Percentiles rank a stretch among this genome's conserved stretches.
These are phyloP conservation scores for Verbena officinalis DNA, from an alignment of 257 asterid genomes.

Conservation along the genomic window DNA sequence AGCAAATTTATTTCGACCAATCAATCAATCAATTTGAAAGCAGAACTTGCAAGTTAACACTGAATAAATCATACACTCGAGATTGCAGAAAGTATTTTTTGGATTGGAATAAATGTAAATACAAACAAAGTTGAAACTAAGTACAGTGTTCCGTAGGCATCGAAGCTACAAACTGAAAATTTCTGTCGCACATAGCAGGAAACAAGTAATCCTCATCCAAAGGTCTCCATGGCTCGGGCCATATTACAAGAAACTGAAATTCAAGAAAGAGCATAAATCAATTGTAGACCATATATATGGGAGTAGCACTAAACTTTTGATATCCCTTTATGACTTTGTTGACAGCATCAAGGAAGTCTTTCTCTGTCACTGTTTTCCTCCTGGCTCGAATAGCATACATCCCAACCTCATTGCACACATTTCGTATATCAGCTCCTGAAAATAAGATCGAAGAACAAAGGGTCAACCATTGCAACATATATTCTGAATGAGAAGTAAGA, in stretches of 20 bases:
- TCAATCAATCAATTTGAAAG: no score
- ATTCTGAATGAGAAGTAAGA: not conserved
- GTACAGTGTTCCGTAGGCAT: no score
- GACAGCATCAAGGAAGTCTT: conserved; percentile 74
- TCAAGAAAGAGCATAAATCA: conserved; percentile 23
- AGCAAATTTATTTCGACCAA: no score
- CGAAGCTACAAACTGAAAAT: not conserved
- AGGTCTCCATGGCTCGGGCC: not conserved
- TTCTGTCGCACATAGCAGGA: not conserved
- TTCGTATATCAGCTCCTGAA: conserved; percentile 69
- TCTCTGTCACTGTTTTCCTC: conserved; percentile 72
- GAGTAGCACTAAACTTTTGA: conserved; percentile 74
- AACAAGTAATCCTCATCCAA: not conserved
- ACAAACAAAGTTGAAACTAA: conserved; percentile 10
- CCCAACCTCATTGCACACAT: conserved; percentile 77
- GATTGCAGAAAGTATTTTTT: conserved; percentile 1
- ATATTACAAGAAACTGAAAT: conserved; percentile 2
- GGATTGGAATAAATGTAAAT: not conserved
- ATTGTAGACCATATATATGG: conserved; percentile 75
- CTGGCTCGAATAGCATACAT: conserved; percentile 73
- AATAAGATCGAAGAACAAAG: not conserved
- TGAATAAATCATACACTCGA: no score
- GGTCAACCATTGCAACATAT: not conserved
- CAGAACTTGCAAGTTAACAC: no score
- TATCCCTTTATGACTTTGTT: conserved; percentile 77